phyloP scores from a whole-genome alignment of 306 rosid genomes.

The Fragaria iinumae region DNA sequence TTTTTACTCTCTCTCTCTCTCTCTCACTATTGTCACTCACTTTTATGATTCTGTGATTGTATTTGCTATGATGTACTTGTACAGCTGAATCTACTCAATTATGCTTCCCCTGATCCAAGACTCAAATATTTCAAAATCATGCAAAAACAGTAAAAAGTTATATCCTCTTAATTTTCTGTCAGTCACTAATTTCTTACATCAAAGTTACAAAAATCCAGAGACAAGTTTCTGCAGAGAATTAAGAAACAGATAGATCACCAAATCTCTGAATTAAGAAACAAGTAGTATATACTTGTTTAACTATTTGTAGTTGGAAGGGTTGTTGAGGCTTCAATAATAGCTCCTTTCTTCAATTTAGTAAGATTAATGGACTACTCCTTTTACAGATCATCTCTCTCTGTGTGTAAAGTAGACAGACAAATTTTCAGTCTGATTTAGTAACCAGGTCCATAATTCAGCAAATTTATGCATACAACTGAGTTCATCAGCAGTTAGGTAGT shows the following conservation, averaged over 20 bases:
- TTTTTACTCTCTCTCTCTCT: slow-evolving; percentile 20
- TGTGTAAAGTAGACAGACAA: neutral
- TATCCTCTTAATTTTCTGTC: neutral
- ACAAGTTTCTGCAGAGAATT: slow-evolving; percentile 4
- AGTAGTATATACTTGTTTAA: neutral
- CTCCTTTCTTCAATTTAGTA: neutral
- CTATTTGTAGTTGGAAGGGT: slow-evolving; percentile 14
- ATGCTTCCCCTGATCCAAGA: slow-evolving; percentile 23
- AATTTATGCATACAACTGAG: neutral
- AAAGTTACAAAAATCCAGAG: neutral
- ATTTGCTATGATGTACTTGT: neutral
- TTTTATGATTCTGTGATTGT: slow-evolving; percentile 15
- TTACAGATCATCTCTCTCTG: neutral
- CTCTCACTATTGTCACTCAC: slow-evolving; percentile 1
- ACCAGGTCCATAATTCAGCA: neutral
- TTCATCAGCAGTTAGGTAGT: neutral
- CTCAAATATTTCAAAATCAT: neutral
- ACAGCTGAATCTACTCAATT: slow-evolving; percentile 16
- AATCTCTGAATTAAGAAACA: neutral
- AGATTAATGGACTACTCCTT: neutral
- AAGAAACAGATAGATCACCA: neutral
- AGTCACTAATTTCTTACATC: neutral
- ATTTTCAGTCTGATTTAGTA: neutral
- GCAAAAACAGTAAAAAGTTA: neutral
- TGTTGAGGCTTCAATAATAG: slow-evolving; percentile 20